phyloP scores from a whole-genome alignment of 208 protist species.

The Leishmania martiniquensis region DNA sequence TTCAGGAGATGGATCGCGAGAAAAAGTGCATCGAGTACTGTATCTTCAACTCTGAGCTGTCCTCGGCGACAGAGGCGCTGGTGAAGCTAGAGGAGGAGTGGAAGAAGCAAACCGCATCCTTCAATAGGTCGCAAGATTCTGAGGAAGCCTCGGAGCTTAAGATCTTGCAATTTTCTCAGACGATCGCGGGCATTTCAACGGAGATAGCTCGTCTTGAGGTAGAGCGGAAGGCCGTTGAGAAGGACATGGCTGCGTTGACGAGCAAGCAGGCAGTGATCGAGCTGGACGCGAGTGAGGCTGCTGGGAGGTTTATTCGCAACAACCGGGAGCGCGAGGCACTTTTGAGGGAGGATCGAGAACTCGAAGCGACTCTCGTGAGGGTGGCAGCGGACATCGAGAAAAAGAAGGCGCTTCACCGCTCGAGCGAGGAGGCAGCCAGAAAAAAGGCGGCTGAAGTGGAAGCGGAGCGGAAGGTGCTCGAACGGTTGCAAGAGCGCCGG shows the following conservation, averaged over 20 bases:
- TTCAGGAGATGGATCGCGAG: conserved; percentile 91
- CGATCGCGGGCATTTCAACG: conserved; percentile 42
- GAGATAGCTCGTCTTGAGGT: conserved; percentile 57
- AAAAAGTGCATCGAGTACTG: conserved; percentile 93
- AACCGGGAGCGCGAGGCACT: conserved; percentile 54
- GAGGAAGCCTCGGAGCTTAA: conserved; percentile 50
- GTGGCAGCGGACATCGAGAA: conserved; percentile 35
- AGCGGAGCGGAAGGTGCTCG: conserved; percentile 53
- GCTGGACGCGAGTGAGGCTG: conserved; percentile 62
- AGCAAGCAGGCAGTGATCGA: conserved; percentile 70
- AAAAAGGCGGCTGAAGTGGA: conserved; percentile 42
- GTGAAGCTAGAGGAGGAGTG: conserved; percentile 61
- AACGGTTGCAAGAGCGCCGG: conserved; percentile 88
- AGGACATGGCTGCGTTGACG: conserved; percentile 53
- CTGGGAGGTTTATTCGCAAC: conserved; percentile 36
- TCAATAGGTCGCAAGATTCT: conserved; percentile 52
- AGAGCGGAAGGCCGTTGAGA: conserved; percentile 58
- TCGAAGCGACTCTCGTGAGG: conserved; percentile 46
- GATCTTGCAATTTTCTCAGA: conserved; percentile 38
- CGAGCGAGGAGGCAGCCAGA: conserved; percentile 42
- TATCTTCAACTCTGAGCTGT: conserved; percentile 85
- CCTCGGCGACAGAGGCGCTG: conserved; percentile 57
- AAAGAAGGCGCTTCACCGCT: conserved; percentile 37
- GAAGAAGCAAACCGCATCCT: conserved; percentile 32
- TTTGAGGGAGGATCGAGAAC: conserved; percentile 57